Evolutionary conservation across 768 basidiomycete genomes (phyloP), one percentile per base, ranked within the genome.

Genomic region (Cyclocybe aegerita): DNA sequence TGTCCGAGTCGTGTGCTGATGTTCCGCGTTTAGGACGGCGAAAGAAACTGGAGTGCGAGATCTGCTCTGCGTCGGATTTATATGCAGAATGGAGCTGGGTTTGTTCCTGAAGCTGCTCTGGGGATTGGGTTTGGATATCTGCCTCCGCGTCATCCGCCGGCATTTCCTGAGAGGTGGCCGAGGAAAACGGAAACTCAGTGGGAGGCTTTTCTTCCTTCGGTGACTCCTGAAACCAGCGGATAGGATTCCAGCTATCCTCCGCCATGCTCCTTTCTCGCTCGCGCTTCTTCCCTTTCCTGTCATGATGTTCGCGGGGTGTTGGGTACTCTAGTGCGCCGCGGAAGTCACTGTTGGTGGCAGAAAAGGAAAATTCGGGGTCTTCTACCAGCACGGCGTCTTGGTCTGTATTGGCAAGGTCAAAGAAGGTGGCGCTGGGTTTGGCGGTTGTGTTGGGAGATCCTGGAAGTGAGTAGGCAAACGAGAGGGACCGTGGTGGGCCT

Each of bases 401-500:
- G 31, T 65, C 66, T 29, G 39, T 39, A 10, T 43, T 40, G 12
- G 12, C 50, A 37, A 46, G 43, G 7, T 46, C 39, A 34, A 52
- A 52, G 33, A 52, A 23, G 50, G 16, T 39, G 40, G 50, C n/a
- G 50, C 37, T 49, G 48, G 23, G 50, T 39, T 50, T 52, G 33
- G 44, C 46, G 34, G 32, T 57, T 36, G 48, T 23, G 48, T 62
- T 60, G 23, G 75, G 68, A 1, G 82, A 77, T 14, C 63, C 67
- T 1, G 81, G 71, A 31, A 77, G 67, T 7, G 81, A 75, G 58
- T 85, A 84, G 29, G 78, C 77, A 61, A 81, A 86, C 2, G 86
- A 86, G 23, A 89, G 70, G 0, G 88, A 86, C 36, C 88, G 77
- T 4, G 88, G 88, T 31, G 87, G 86, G 9, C 88, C 88, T 4